Base-by-base conservation (phyloP, 495 filamentous ascomycete genomes). In the Neurospora sp. region DNA sequence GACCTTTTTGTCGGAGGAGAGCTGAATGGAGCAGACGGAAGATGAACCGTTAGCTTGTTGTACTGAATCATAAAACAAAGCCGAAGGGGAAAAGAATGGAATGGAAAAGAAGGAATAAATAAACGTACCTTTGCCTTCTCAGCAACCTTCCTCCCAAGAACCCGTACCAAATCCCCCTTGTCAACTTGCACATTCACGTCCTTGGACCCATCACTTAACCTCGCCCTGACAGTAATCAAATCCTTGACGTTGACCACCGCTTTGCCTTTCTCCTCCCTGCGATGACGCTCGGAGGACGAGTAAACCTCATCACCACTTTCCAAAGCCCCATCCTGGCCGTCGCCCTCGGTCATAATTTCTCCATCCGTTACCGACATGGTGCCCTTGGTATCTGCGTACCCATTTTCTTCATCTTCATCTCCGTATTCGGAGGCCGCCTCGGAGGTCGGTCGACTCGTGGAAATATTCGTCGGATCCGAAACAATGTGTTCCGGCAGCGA, bases 401-500 rank as follows among this genome's bases (percentile, higher is more conserved):
- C 53, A 18, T 14, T 14, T 5, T 44, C 4, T 14, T 61, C 48
- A 61, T 77, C 82, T 10, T 79, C 70, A 18, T 74, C 79, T 10
- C 35, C 35, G 1, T 37, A 37, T 37, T 79, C 82, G 40, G 40
- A 40, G 6, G 76, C 79, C 4, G 4, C 35, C 35, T 78, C 80
- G 16, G 53, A 76, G 75, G 3, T 72, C 75, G 0, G 75, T 77
- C 31, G 83, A 83, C 75, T 85, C 80, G 12, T 18, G 0, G 86
- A 81, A 6, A 96, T 77, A 75, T 96, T 94, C 61, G 82, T 81
- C 8, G 94, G 94, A 79, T 94, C 92, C 69, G 87, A 84, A 9
- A 94, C 89, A 35, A 96, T 87, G 80, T 92, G 91, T 77, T 90
- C 88, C 7, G 93, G 93, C 22, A 97, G 75, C 9, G 88, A 83